phyloP scores from a whole-genome alignment of 2,329 filamentous ascomycete genomes.

The Trichoderma hamatum region DNA sequence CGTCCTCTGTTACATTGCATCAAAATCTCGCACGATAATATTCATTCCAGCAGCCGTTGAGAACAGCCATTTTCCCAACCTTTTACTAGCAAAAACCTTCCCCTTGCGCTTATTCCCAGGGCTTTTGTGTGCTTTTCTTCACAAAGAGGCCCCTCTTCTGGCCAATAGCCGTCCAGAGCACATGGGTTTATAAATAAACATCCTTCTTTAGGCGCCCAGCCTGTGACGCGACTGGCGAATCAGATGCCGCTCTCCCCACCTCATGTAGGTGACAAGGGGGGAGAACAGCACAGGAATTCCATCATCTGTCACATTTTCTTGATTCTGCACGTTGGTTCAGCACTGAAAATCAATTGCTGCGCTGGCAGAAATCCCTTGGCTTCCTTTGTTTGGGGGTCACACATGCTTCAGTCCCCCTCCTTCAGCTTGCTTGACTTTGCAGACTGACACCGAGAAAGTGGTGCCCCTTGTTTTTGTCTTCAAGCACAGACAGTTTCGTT shows the following conservation, averaged over 20 bases:
- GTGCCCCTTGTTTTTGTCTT: neutral
- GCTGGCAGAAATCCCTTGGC: neutral
- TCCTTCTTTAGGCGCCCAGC: conserved; percentile 12
- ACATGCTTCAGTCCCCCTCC: neutral
- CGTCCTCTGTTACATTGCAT: neutral
- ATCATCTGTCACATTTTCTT: neutral
- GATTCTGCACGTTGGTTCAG: neutral
- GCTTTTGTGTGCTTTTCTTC: neutral
- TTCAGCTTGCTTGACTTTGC: neutral
- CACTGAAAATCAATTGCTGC: neutral
- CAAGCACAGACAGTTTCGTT: neutral
- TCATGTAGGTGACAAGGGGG: conserved; percentile 10
- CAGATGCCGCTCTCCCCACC: conserved; percentile 8
- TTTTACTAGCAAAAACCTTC: neutral
- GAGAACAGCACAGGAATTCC: neutral
- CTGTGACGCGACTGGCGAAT: conserved; percentile 12
- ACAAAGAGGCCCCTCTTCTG: neutral
- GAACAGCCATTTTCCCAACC: neutral
- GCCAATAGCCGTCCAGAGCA: neutral
- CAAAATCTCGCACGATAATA: neutral
- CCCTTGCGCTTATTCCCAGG: neutral
- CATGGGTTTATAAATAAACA: conserved; percentile 9
- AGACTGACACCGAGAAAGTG: neutral
- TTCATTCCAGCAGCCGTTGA: neutral
- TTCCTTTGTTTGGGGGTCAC: neutral